Evolutionary conservation across 805 yeast genomes (phyloP), one percentile per base, ranked within the genome.

Genomic region (Saccharomycopsis schoenii): DNA sequence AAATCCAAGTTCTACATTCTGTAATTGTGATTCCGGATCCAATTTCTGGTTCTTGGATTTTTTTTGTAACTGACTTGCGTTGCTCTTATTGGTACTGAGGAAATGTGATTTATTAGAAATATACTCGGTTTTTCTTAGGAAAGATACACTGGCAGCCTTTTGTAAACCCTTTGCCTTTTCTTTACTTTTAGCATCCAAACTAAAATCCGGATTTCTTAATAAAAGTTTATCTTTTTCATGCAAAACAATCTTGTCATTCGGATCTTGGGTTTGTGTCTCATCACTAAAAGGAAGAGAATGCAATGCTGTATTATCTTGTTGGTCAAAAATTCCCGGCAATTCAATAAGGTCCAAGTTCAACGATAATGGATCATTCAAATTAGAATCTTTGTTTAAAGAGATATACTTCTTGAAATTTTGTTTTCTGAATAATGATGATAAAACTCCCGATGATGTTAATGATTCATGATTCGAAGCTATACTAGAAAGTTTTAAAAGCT

Each of bases 121-220:
- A 71, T 93, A 93, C 70, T 94, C 98, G 0, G 99, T 93, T 75
- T 98, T 84, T 76, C 97, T 85, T 70, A 93, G 79, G 74, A 93
- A 92, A n/a, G 89, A 80, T 14, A 88, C 88, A 12, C 59, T 37
- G 19, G 61, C 55, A 14, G 62, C 59, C 37, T 51, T 37, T 29
- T 36, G 56, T 15, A 42, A 66, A 71, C 69, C 58, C n/a, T 50
- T 12, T 17, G 56, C 79, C 17, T 58, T 56, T 24, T 54, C 60
- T 15, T 47, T 47, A n/a, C 52, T 24, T 47, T 47, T 47, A 12
- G 52, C 52, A 17, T 43, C 51, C 9, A 55, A 43, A 25, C 43
- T 34, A 19, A 63, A 57, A 14, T 61, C 83, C 25, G 97, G 96
- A 70, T 91, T 97, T 69, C 90, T 82, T 60, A 94, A 77, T 58